A percentile compares a stretch with the other conserved stretches of the same genome.
These are phyloP conservation scores for Solanum etuberosum DNA, from an alignment of 257 asterid genomes.

Conservation along the genomic window DNA sequence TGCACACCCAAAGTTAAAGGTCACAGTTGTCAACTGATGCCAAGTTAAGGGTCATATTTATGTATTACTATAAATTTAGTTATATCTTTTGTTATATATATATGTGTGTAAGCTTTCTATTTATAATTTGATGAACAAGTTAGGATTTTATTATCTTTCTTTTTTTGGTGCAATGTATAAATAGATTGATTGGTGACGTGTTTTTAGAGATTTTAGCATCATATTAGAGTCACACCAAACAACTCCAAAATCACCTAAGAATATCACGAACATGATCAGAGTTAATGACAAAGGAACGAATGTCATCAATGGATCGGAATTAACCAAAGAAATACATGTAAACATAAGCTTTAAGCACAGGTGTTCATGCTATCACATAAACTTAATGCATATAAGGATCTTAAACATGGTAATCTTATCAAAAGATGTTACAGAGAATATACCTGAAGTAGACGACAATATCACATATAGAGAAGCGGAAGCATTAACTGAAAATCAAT, in stretches of 20 bases:
- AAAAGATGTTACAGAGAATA: background rate
- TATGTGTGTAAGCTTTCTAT: background rate
- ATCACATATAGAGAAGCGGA: background rate
- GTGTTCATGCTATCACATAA: background rate
- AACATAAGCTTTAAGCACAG: background rate
- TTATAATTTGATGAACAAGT: background rate
- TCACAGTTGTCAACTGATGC: background rate
- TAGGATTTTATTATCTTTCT: background rate
- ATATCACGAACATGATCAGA: background rate
- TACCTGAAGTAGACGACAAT: background rate
- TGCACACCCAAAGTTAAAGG: background rate
- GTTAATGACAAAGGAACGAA: background rate
- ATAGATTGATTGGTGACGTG: background rate
- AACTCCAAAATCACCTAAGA: background rate
- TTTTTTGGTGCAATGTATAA: background rate
- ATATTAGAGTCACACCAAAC: background rate
- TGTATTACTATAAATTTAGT: background rate
- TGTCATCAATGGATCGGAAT: background rate
- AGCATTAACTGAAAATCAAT: background rate
- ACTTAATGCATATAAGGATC: background rate
- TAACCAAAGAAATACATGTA: background rate
- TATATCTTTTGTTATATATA: background rate
- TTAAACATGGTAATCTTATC: background rate
- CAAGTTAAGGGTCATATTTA: too few relatives aligned
- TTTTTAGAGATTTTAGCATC: background rate